Conservation (phyloP, 805 yeast genomes). For the Millerozyma acaciae region DNA sequence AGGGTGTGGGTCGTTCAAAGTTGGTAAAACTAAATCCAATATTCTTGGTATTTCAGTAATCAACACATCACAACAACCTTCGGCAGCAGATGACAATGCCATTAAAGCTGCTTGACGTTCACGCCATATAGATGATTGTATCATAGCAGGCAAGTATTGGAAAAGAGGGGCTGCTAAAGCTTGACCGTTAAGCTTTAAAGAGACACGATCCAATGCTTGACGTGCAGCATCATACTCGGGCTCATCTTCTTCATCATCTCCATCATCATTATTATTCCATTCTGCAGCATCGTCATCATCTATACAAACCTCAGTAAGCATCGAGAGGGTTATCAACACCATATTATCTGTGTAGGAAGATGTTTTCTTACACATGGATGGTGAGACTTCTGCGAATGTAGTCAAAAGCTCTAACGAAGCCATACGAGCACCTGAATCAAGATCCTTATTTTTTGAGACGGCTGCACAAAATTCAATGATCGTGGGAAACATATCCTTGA, state of each 20-base stretch:
- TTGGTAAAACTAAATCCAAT: constrained; percentile 79
- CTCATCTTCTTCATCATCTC: constrained; percentile 74
- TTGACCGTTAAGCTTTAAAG: constrained; percentile 79
- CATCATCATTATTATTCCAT: constrained; percentile 83
- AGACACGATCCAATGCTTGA: constrained; percentile 88
- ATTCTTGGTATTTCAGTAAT: constrained; percentile 77
- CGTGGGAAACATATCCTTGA: constrained; percentile 85
- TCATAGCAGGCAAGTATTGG: constrained; percentile 81
- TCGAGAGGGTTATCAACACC: constrained; percentile 66
- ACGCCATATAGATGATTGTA: constrained; percentile 76
- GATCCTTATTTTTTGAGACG: constrained; percentile 74
- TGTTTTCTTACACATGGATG: constrained; percentile 88
- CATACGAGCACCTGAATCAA: constrained; percentile 75
- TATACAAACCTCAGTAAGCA: constrained; percentile 90
- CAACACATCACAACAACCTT: constrained; percentile 90
- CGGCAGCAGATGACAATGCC: constrained; percentile 96
- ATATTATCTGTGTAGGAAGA: constrained; percentile 66
- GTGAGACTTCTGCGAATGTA: constrained; percentile 89
- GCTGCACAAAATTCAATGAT: constrained; percentile 81
- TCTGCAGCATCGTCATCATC: constrained; percentile 84
- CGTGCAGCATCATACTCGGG: constrained; percentile 87
- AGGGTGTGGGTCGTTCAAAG: constrained; percentile 81
- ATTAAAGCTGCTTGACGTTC: constrained; percentile 94
- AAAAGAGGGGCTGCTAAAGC: constrained; percentile 82
- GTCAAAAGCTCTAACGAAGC: constrained; percentile 87